Evolutionary conservation across 805 yeast species (phyloP), one percentile per base, ranked within the genome.

Genomic region (Scheffersomyces lignosus): DNA sequence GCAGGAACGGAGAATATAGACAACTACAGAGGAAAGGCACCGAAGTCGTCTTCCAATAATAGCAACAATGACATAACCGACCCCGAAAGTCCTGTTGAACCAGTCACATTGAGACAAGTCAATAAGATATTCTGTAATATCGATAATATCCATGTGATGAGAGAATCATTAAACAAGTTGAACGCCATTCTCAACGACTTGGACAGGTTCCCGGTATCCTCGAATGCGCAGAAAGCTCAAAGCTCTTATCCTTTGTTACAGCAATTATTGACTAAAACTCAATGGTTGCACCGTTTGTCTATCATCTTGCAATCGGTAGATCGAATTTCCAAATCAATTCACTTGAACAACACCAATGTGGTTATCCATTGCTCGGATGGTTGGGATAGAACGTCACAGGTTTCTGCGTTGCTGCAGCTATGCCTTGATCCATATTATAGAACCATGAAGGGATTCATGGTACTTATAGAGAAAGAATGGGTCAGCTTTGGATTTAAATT

Each of bases 1-100:
- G 99, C 97, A n/a, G 99, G 99, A 1, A 84, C 96, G 0, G 99
- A 93, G 56, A 83, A 78, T 47, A 86, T 89, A 73, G 97, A 91
- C 39, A 79, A 88, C 54, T 91, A 93, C 62, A 74, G 80, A 34
- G 72, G 67, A 1, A 47, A 38, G 23, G 27, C 40, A n/a, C 34
- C 48, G 12, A 37, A 37, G n/a, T 26, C 38, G 14, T 44, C 37
- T 23, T 39, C 34, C 27, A 41, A 34, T 8, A 29, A 30, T 9
- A 27, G 27, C 4, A 34, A 24, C 25, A 18, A 6, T 9, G n/a
- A n/a, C n/a, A n/a, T n/a, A n/a, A n/a, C n/a, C n/a, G n/a, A n/a
- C n/a, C n/a, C n/a, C n/a, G n/a, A n/a, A n/a, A n/a, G n/a, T n/a
- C n/a, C n/a, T n/a, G n/a, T n/a, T n/a, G n/a, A n/a, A n/a, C 24